Conservation (phyloP, 202 grass and related monocot species). For the Schoenoplectus triqueter region DNA sequence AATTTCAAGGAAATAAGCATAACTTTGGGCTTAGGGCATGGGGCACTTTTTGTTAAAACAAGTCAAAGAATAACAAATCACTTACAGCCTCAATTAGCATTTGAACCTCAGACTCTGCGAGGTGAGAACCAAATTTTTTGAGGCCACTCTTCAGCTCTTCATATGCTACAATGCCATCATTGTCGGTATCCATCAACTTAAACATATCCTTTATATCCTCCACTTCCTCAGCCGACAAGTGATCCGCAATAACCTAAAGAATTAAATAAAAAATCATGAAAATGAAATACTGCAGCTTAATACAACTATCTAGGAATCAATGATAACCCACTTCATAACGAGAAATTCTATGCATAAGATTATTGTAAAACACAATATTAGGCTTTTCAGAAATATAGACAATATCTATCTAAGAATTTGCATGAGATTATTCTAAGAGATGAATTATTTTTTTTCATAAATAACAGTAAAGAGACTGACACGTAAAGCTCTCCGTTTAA, state of each 20-base stretch:
- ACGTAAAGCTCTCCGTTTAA: constrained; percentile 98
- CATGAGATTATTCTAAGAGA: neutral
- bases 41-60: neutral
- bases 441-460: neutral
- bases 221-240: constrained; percentile 95
- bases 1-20: constrained; percentile 20
- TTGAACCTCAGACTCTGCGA: constrained; percentile 88
- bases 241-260: constrained; percentile 91
- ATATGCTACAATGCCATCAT: constrained; percentile 91
- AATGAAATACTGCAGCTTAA: constrained; percentile 20
- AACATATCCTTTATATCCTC: constrained; percentile 99
- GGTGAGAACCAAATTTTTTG: constrained; percentile 93
- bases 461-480: constrained; percentile 48
- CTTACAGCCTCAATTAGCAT: constrained; percentile 99
- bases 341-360: neutral
- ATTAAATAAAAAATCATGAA: constrained; percentile 35
- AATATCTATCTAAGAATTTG: neutral
- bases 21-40: neutral
- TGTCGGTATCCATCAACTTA: constrained; percentile 94
- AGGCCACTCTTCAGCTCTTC: constrained; percentile 86
- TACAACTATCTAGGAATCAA: neutral
- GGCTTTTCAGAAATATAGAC: neutral
- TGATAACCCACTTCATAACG: neutral
- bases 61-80: constrained; percentile 13
- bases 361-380: neutral